Conservation (phyloP, 2,329 filamentous ascomycete species). For the Tricladium varicosporioides region DNA sequence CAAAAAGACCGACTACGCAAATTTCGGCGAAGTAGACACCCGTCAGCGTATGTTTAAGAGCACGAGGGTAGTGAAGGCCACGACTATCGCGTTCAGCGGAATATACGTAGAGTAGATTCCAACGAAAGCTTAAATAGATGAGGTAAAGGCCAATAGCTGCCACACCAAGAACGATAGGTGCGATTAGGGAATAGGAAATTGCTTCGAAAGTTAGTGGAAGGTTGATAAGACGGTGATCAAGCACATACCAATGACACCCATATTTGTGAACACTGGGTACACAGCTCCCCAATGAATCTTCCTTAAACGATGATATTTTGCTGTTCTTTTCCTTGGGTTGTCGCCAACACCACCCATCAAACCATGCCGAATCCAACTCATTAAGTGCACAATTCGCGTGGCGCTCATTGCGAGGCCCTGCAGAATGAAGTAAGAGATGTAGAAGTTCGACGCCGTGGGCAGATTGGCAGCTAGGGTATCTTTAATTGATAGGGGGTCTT, state of each 20-base stretch:
- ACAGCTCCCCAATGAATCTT: conserved; percentile 58
- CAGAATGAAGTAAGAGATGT: conserved; percentile 65
- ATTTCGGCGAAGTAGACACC: conserved; percentile 62
- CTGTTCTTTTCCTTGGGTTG: conserved; percentile 60
- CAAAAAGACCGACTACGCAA: conserved; percentile 63
- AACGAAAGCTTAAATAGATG: conserved; percentile 64
- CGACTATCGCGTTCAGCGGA: conserved; percentile 62
- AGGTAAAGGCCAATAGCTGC: conserved; percentile 59
- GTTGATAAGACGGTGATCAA: background rate
- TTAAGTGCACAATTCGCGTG: conserved; percentile 56
- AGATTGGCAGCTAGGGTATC: conserved; percentile 53
- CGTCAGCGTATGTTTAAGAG: conserved; percentile 60
- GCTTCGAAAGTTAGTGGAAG: conserved; percentile 39
- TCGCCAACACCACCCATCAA: conserved; percentile 57
- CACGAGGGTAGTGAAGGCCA: conserved; percentile 61
- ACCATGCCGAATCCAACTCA: conserved; percentile 54
- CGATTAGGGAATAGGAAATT: conserved; percentile 64
- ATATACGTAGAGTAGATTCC: conserved; percentile 64
- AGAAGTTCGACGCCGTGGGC: conserved; percentile 65
- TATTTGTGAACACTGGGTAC: conserved; percentile 54
- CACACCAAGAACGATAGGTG: conserved; percentile 64
- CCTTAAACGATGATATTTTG: conserved; percentile 50
- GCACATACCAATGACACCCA: conserved; percentile 51
- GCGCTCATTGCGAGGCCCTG: conserved; percentile 63
- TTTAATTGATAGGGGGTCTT: conserved; percentile 47